Percentiles rank a stretch among this genome's conserved stretches.
Conservation (phyloP, 1,284 basidiomycete genomes). For the Moesziomyces parantarcticus region DNA sequence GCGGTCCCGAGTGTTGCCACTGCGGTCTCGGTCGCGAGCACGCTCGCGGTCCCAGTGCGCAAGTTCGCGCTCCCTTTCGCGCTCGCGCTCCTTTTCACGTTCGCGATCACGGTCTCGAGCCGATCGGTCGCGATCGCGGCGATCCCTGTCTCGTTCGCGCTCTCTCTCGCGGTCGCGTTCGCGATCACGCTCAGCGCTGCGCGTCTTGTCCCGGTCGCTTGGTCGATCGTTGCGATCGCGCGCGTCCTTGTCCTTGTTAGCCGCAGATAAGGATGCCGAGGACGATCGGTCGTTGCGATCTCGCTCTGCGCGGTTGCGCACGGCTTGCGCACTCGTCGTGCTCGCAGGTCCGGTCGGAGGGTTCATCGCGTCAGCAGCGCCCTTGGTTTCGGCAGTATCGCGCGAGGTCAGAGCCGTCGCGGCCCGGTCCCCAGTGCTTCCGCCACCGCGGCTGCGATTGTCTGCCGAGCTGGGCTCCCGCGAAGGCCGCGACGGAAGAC, state of each 20-base stretch:
- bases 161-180: constrained; percentile 24
- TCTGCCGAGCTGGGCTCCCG: constrained; percentile 8
- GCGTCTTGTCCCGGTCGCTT: constrained; percentile 25
- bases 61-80: constrained; percentile 4
- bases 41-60: constrained; percentile 8
- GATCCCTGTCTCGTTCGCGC: constrained; percentile 18
- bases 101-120: constrained; percentile 29
- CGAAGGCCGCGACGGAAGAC: constrained; percentile 22
- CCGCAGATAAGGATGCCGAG: constrained; percentile 10
- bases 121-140: constrained; percentile 22
- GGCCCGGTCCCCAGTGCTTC: constrained; percentile 13
- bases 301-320: constrained; percentile 24
- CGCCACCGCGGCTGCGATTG: constrained; percentile 12
- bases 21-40: constrained; percentile 11
- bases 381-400: constrained; percentile 8
- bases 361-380: constrained; percentile 16
- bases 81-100: constrained; percentile 9
- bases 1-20: constrained; percentile 2
- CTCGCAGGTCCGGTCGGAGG: constrained; percentile 29
- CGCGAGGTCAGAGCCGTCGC: constrained; percentile 9
- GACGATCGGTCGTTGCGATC: constrained; percentile 17
- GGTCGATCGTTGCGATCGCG: constrained; percentile 27
- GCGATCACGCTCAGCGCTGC: constrained; percentile 20
- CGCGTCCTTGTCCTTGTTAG: constrained; percentile 21
- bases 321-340: constrained; percentile 22